These are phyloP conservation scores for Orychophragmus violaceus DNA, from an alignment of 345 rosid species.

Conservation along the genomic window DNA sequence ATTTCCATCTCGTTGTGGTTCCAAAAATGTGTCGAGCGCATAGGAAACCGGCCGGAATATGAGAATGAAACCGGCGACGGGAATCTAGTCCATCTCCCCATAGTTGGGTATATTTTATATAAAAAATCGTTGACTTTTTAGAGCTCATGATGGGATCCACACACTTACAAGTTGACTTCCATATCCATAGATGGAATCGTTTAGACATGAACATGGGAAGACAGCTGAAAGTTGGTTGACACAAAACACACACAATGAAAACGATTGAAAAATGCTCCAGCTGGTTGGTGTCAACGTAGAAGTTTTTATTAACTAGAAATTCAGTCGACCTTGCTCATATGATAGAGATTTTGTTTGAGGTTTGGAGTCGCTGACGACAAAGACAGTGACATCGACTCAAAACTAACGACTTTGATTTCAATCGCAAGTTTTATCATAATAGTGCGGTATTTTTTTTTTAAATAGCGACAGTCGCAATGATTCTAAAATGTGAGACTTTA, in stretches of 20 bases:
- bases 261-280: neutral
- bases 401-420: no score
- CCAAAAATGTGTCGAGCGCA: neutral
- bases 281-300: neutral
- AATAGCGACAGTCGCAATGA: no score
- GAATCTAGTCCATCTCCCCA: neutral
- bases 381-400: no score
- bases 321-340: neutral
- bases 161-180: neutral
- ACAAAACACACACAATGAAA: neutral
- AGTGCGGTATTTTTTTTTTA: no score
- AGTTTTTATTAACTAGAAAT: neutral
- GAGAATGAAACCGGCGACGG: neutral
- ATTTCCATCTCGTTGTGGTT: neutral
- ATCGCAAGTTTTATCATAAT: no score
- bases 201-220: constrained; percentile 16
- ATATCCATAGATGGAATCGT: constrained; percentile 2
- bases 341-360: no score
- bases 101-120: neutral
- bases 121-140: neutral
- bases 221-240: neutral
- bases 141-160: constrained; percentile 5
- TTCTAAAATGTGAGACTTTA: no score
- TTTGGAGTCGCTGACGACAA: no score
- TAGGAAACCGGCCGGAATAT: neutral